Conservation (phyloP, 208 protist species). For the Porcisia hertigi region DNA sequence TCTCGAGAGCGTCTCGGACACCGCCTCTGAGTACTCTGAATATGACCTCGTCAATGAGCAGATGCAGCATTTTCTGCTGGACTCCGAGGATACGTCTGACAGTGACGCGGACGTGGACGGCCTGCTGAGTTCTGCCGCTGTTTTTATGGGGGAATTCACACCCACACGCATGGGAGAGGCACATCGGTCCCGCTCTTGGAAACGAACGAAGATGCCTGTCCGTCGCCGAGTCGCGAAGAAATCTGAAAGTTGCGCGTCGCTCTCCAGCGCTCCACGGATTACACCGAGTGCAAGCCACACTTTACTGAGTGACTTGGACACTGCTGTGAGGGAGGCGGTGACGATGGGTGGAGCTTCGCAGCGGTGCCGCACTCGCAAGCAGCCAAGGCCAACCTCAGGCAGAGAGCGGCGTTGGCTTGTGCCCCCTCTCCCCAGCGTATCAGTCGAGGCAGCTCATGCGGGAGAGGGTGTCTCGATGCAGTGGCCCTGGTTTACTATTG, state of each 20-base stretch:
- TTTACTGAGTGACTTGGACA: slow-evolving; percentile 15
- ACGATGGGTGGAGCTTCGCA: background rate
- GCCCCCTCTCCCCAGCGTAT: slow-evolving; percentile 6
- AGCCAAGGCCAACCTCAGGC: background rate
- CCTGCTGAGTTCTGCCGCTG: slow-evolving; percentile 5
- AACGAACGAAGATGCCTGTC: slow-evolving; percentile 4
- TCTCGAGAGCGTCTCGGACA: slow-evolving; percentile 16
- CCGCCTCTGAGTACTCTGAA: slow-evolving; percentile 63
- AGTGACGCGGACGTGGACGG: slow-evolving; percentile 29
- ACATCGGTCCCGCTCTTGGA: background rate
- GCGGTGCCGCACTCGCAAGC: slow-evolving; percentile 10
- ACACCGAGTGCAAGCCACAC: slow-evolving; percentile 22
- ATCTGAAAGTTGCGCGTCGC: slow-evolving; percentile 19
- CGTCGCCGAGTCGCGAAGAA: slow-evolving; percentile 38
- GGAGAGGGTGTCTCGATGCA: background rate
- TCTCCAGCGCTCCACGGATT: slow-evolving; percentile 11
- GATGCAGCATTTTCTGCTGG: slow-evolving; percentile 71
- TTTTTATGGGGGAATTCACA: slow-evolving; percentile 20
- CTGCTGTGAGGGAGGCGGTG: slow-evolving; percentile 6
- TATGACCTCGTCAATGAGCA: slow-evolving; percentile 71
- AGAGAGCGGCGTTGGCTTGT: slow-evolving; percentile 22
- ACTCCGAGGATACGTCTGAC: slow-evolving; percentile 36
- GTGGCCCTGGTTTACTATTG: slow-evolving; percentile 49
- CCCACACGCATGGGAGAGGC: background rate
- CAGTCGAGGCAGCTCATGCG: background rate